A percentile compares a stretch with the other conserved stretches of the same genome.
These are phyloP conservation scores for Cutaneotrichosporon cutaneum DNA, from an alignment of 1,284 basidiomycete species.

Conservation along the genomic window DNA sequence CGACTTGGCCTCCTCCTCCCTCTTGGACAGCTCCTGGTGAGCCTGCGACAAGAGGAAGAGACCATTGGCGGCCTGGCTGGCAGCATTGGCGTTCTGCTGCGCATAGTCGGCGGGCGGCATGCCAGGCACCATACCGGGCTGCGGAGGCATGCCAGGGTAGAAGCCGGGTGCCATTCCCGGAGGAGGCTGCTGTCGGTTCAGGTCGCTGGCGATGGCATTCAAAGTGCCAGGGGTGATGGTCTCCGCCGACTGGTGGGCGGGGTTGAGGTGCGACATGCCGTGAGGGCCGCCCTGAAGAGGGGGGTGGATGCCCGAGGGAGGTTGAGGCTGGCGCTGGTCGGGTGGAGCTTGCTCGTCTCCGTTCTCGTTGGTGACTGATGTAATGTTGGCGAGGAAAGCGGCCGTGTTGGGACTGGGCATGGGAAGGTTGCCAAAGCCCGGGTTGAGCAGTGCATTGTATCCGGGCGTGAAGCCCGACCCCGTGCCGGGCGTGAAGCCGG, in stretches of 20 bases:
- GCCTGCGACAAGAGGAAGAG: slow-evolving; percentile 90
- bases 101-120: slow-evolving; percentile 44
- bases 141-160: slow-evolving; percentile 14
- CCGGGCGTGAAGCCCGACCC: slow-evolving; percentile 76
- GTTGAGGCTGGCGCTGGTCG: slow-evolving; percentile 20
- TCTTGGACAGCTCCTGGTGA: slow-evolving; percentile 93
- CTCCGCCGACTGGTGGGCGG: slow-evolving; percentile 43
- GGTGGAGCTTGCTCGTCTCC: slow-evolving; percentile 23
- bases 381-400: slow-evolving; percentile 89
- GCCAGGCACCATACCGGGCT: slow-evolving; percentile 15
- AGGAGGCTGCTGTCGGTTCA: slow-evolving; percentile 31
- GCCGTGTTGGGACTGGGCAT: slow-evolving; percentile 83
- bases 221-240: slow-evolving; percentile 91
- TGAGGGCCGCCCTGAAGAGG: slow-evolving; percentile 27
- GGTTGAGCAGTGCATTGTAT: slow-evolving; percentile 46
- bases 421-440: slow-evolving; percentile 56
- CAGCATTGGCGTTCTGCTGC: slow-evolving; percentile 50
- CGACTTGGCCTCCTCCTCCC: slow-evolving; percentile 62
- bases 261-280: slow-evolving; percentile 36
- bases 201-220: slow-evolving; percentile 66
- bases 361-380: slow-evolving; percentile 58
- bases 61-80: slow-evolving; percentile 71
- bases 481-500: slow-evolving; percentile 66
- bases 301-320: slow-evolving; percentile 31
- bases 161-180: slow-evolving; percentile 27